Evolutionary conservation across 345 rosid genomes (phyloP).

Genomic region (Gossypium arboreum): DNA sequence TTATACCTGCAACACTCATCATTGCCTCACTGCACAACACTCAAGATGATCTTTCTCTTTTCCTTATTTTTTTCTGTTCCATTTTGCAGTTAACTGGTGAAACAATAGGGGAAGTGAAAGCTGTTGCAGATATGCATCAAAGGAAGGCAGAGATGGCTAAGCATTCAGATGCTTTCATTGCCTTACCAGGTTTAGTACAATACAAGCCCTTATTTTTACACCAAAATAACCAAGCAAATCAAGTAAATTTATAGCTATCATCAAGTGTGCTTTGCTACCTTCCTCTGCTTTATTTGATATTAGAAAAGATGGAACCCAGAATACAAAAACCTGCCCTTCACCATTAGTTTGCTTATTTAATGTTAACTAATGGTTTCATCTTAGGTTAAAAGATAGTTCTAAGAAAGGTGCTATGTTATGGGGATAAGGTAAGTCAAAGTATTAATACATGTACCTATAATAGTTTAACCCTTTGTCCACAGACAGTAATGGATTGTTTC

Average conservation of each 20-base stretch:
- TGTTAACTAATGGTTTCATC: background rate
- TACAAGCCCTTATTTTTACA: constrained; percentile 10
- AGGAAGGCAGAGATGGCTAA: constrained; percentile 99
- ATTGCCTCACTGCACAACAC: constrained; percentile 47
- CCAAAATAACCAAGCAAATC: constrained; percentile 21
- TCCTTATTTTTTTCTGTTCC: constrained; percentile 22
- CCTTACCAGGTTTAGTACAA: constrained; percentile 85
- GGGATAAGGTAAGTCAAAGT: background rate
- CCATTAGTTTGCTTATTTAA: background rate
- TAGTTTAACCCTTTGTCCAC: background rate
- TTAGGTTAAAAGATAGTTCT: background rate
- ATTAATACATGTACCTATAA: constrained; percentile 11
- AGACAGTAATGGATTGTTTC: too few species aligned
- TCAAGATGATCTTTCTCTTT: constrained; percentile 18
- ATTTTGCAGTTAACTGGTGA: constrained; percentile 90
- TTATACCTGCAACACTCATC: constrained; percentile 41
- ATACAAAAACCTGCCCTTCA: background rate
- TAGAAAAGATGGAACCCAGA: background rate
- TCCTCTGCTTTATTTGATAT: constrained; percentile 11
- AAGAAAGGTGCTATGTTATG: background rate
- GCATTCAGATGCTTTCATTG: constrained; percentile 99
- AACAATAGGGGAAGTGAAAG: constrained; percentile 99
- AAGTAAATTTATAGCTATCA: constrained; percentile 16
- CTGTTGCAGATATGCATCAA: constrained; percentile 99
- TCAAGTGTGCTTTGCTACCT: constrained; percentile 23